Base-by-base conservation (phyloP, 257 asterid genomes). In the Petrea volubilis region DNA sequence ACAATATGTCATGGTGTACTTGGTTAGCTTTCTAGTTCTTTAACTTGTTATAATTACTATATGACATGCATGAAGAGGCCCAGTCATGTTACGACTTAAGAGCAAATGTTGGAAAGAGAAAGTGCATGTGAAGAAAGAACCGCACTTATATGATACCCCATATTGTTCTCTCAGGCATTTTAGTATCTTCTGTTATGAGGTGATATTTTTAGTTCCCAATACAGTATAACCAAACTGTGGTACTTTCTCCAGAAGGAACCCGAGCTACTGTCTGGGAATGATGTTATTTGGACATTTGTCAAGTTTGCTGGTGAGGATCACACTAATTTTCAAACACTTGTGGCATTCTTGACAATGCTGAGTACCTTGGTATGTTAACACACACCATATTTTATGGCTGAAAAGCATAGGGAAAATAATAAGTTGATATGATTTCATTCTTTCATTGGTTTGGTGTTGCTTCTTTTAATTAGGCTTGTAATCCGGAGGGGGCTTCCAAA, bases 241-340 rank as follows among this genome's bases (percentile, higher is more conserved):
- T 40, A 58, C 75, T 67, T 79, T 81, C 67, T 75, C 69, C 86
- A 95, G 99, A 88, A 84, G 78, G 97, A 85, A 80, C 99, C 97
- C 33, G 98, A 92, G 82, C 84, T 90, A 78, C 83, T 92, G 79
- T 80, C 89, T 44, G 93, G 97, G 64, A 92, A 95, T 82, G 98
- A 95, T 80, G 96, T 86, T 63, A 72, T 95, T 72, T 95, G 99
- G 99, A 92, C 96, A 21, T 95, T 95, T 75, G 97, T 92, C 83
- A 92, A 90, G 88, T 91, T 95, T 76, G 86, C 98, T 60, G 98
- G 99, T 34, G 98, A 95, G 86, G 96, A 90, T 57, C 99, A 95
- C 76, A 92, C 96, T 64, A 95, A 88, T 77, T 85, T 81, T 74
- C 92, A 87, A 31, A 95, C 99, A 8, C 90, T 95, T 18, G 98